Conservation (phyloP, 1,139 yeast genomes). For the Pneumocystis carinii region DNA sequence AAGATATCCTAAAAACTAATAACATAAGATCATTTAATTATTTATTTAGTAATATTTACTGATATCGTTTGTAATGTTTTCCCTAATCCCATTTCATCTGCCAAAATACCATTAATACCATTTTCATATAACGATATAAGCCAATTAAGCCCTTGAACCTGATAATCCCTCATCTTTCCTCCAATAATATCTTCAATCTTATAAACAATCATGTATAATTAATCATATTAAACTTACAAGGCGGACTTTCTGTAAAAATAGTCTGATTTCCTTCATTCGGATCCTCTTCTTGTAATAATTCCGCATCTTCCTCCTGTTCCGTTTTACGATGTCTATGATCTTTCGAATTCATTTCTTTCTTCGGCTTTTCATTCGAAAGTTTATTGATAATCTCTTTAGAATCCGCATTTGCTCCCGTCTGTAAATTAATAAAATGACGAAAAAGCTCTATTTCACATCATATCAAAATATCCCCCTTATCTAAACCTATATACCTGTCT, state of each 20-base stretch:
- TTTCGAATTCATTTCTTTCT: slow-evolving; percentile 19
- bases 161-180: slow-evolving; percentile 93
- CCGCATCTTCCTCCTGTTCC: slow-evolving; percentile 78
- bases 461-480: not conserved
- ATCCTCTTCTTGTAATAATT: slow-evolving; percentile 64
- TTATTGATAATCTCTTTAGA: slow-evolving; percentile 43
- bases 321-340: slow-evolving; percentile 21
- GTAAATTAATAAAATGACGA: slow-evolving; percentile 71
- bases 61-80: slow-evolving; percentile 95
- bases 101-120: slow-evolving; percentile 93
- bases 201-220: slow-evolving; percentile 34
- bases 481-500: slow-evolving; percentile 30
- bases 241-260: slow-evolving; percentile 66
- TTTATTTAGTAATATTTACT: not conserved
- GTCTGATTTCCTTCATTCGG: slow-evolving; percentile 39
- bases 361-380: slow-evolving; percentile 12
- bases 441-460: slow-evolving; percentile 38
- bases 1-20: slow-evolving; percentile 58
- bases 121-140: slow-evolving; percentile 90
- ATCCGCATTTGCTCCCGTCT: slow-evolving; percentile 58
- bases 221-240: slow-evolving; percentile 27
- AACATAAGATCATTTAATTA: not conserved
- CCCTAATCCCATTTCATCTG: slow-evolving; percentile 98
- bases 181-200: slow-evolving; percentile 39
- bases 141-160: slow-evolving; percentile 93